These are phyloP conservation scores for Earliella scabrosa DNA, from an alignment of 1,284 basidiomycete species.

Conservation along the genomic window DNA sequence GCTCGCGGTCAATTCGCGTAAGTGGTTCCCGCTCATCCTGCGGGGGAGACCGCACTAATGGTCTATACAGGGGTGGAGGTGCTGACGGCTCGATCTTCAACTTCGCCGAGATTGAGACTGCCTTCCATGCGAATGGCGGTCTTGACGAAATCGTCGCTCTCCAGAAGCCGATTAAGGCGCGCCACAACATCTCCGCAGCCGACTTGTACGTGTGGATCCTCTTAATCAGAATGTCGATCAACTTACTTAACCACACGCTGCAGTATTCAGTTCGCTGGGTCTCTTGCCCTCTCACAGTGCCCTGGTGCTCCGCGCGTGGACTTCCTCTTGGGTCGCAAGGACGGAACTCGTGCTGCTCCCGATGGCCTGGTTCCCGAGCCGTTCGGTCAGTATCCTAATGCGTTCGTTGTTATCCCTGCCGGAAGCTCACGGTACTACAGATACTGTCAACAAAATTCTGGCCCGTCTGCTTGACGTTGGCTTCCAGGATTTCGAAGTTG, in stretches of 20 bases:
- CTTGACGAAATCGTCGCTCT: background rate
- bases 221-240: no score
- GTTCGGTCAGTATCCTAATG: constrained; percentile 21
- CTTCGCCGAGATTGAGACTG: background rate
- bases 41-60: background rate
- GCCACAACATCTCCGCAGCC: constrained; percentile 3
- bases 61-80: constrained; percentile 22
- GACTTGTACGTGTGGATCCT: background rate
- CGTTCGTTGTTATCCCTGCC: background rate
- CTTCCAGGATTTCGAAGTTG: constrained; percentile 8
- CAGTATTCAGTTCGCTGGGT: constrained; percentile 2
- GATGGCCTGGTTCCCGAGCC: constrained; percentile 42
- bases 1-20: constrained; percentile 10
- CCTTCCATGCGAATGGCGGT: background rate
- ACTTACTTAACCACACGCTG: background rate
- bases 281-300: background rate
- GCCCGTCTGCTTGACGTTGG: constrained; percentile 3
- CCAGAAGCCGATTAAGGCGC: background rate
- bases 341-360: constrained; percentile 32
- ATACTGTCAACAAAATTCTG: constrained; percentile 1
- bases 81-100: constrained; percentile 23
- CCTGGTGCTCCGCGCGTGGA: background rate
- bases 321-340: constrained; percentile 2
- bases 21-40: background rate
- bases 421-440: background rate